phyloP scores from a whole-genome alignment of 1,284 basidiomycete genomes.

The Boletellus deceptivus region DNA sequence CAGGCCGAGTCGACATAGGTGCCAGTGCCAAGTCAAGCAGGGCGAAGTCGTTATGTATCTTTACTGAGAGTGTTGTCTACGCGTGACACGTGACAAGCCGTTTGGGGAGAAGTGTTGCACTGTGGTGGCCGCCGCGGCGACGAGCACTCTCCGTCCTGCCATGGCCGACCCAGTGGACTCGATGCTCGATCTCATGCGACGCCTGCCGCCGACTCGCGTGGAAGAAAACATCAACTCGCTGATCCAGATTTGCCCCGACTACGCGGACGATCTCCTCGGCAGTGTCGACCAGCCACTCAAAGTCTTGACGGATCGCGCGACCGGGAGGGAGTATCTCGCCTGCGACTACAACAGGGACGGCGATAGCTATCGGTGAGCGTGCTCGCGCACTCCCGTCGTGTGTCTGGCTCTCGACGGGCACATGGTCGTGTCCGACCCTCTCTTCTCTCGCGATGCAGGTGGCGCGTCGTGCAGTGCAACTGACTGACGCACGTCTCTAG shows the following conservation, averaged over 20 bases:
- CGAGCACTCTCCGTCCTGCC: neutral
- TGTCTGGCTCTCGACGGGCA: no score
- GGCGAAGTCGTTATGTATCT: no score
- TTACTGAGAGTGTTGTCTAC: no score
- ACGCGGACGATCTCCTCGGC: conserved; percentile 92
- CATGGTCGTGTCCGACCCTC: no score
- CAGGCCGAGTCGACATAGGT: neutral
- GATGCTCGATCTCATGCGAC: conserved; percentile 94
- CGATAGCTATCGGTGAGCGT: conserved; percentile 82
- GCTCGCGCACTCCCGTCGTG: neutral
- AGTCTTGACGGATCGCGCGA: conserved; percentile 74
- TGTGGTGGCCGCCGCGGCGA: no score
- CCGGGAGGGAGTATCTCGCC: conserved; percentile 87
- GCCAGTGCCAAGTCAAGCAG: neutral
- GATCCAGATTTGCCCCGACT: conserved; percentile 85
- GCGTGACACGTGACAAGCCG: no score
- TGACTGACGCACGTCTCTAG: conserved; percentile 39
- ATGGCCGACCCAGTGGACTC: conserved; percentile 82
- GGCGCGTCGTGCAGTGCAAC: neutral
- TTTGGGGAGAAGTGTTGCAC: neutral
- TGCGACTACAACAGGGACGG: conserved; percentile 99
- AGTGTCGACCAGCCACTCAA: conserved; percentile 95
- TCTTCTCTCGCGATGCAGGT: no score
- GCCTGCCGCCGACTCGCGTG: conserved; percentile 89
- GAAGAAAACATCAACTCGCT: conserved; percentile 87